These are phyloP conservation scores for Penicillium crystallinum DNA, from an alignment of 495 filamentous ascomycete species.

Conservation along the genomic window DNA sequence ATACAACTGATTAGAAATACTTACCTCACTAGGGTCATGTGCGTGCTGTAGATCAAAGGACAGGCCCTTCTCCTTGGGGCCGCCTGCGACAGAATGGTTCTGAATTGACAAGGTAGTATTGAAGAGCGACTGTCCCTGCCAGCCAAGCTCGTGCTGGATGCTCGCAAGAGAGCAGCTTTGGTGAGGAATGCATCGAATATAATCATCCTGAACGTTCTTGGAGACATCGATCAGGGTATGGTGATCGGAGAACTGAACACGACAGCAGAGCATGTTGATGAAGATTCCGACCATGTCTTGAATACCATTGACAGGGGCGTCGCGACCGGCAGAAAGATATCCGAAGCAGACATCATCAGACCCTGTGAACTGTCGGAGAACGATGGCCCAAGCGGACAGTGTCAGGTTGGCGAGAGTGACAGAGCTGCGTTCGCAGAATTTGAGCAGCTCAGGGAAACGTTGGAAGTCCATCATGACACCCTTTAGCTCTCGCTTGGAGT, in stretches of 20 bases:
- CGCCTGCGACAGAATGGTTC: slow-evolving; percentile 35
- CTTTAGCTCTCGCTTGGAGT: slow-evolving; percentile 20
- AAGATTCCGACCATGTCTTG: slow-evolving; percentile 51
- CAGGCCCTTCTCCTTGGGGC: slow-evolving; percentile 30
- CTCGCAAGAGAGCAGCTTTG: slow-evolving; percentile 51
- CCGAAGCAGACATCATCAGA: slow-evolving; percentile 57
- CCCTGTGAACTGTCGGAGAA: slow-evolving; percentile 46
- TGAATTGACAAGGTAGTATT: slow-evolving; percentile 56
- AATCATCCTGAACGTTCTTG: slow-evolving; percentile 43
- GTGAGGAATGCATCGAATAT: slow-evolving; percentile 43
- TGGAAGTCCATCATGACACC: slow-evolving; percentile 32
- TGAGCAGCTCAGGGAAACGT: slow-evolving; percentile 36
- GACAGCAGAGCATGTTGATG: slow-evolving; percentile 54
- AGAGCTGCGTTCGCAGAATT: slow-evolving; percentile 42
- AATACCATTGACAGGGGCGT: slow-evolving; percentile 45
- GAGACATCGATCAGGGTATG: slow-evolving; percentile 39
- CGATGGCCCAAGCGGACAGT: slow-evolving; percentile 53
- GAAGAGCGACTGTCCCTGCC: slow-evolving; percentile 47
- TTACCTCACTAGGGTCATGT: slow-evolving; percentile 46
- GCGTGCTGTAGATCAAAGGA: slow-evolving; percentile 37
- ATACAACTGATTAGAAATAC: not conserved
- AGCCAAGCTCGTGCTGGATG: slow-evolving; percentile 51
- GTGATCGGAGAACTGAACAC: slow-evolving; percentile 32
- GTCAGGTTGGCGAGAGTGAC: slow-evolving; percentile 49
- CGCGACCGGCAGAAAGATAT: slow-evolving; percentile 46